Percentiles rank a stretch among this genome's conserved stretches.
phyloP scores from a whole-genome alignment of 257 asterid species.

The Solanum dulcamara region DNA sequence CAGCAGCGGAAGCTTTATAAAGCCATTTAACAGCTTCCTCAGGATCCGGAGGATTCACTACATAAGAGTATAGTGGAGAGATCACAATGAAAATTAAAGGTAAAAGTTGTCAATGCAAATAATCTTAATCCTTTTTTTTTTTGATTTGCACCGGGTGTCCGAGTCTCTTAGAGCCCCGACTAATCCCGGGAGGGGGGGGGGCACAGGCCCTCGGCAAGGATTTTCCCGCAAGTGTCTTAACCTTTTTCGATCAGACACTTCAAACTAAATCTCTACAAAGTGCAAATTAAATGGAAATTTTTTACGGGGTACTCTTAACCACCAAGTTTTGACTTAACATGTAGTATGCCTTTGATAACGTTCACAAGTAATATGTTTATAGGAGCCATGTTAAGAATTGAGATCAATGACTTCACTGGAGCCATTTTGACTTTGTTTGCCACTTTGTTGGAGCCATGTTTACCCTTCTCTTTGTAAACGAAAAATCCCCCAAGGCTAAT shows the following conservation, averaged over 20 bases:
- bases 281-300: neutral
- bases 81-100: neutral
- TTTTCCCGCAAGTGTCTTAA: too few species aligned
- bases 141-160: too few species aligned
- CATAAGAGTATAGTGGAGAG: neutral
- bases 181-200: too few species aligned
- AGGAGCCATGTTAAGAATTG: neutral
- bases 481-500: neutral
- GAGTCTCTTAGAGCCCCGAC: too few species aligned
- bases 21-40: slow-evolving; percentile 73
- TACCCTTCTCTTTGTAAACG: neutral
- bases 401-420: neutral
- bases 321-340: neutral
- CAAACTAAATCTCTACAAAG: neutral
- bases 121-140: too few species aligned
- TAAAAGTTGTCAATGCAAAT: neutral
- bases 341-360: too few species aligned
- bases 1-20: slow-evolving; percentile 52
- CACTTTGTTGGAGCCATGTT: neutral
- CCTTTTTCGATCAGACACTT: neutral
- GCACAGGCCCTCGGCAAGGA: too few species aligned
- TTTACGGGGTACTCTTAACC: neutral
- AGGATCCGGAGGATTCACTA: slow-evolving; percentile 52
- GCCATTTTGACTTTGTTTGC: neutral
- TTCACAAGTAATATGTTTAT: neutral